Evolutionary conservation across 345 rosid species (phyloP).

Genomic region (Sonneratia caseolaris): DNA sequence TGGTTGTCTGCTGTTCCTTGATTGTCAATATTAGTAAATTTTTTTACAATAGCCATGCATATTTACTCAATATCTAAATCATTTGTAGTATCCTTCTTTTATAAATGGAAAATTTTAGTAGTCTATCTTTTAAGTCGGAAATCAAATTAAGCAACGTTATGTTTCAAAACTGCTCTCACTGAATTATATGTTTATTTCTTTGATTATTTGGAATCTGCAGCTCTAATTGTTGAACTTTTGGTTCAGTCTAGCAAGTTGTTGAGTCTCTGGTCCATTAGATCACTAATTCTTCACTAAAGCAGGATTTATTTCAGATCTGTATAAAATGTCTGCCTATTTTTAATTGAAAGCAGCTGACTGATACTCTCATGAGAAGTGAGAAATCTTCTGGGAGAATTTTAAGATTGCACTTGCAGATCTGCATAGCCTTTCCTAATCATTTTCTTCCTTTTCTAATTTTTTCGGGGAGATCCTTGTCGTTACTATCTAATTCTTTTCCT

Average conservation of each 20-base stretch:
- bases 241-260: neutral
- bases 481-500: neutral
- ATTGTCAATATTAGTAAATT: too few species aligned
- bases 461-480: neutral
- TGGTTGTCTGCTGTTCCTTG: too few species aligned
- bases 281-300: neutral
- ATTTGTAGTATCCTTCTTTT: too few species aligned
- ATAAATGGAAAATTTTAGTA: neutral
- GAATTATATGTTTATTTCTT: too few species aligned
- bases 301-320: neutral
- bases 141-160: neutral
- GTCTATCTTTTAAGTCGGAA: neutral
- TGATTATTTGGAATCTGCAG: neutral
- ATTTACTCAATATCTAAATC: too few species aligned
- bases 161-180: neutral
- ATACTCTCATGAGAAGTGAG: neutral
- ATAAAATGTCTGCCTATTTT: neutral
- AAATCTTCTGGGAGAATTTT: neutral
- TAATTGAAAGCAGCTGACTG: neutral
- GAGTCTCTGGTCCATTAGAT: neutral
- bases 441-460: neutral
- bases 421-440: neutral
- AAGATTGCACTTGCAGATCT: neutral
- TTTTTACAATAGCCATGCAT: too few species aligned
- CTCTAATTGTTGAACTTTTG: neutral